Conservation (phyloP, 2,329 filamentous ascomycete genomes). For the Epichloe sylvatica region DNA sequence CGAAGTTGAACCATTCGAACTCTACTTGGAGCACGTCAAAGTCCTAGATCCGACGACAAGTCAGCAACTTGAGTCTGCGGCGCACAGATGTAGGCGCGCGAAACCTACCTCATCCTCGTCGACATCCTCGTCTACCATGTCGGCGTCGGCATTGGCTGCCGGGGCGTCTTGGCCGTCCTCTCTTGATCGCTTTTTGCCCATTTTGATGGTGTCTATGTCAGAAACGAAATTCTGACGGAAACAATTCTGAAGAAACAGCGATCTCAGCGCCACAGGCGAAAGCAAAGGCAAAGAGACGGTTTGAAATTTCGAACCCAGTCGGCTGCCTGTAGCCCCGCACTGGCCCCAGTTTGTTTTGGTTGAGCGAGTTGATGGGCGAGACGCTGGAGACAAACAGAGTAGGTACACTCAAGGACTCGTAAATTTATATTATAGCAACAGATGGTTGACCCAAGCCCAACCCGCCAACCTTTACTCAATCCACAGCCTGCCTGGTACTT, state of each 20-base stretch:
- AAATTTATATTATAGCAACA: too few relatives aligned
- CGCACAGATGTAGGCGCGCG: not conserved
- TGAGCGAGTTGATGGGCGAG: too few relatives aligned
- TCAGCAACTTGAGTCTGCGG: constrained; percentile 1
- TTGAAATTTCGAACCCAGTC: too few relatives aligned
- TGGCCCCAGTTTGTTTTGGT: too few relatives aligned
- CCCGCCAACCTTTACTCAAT: not conserved
- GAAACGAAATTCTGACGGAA: not conserved
- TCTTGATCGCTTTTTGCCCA: constrained; percentile 38
- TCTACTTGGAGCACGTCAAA: constrained; percentile 88
- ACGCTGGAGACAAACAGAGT: too few relatives aligned
- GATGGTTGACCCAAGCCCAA: too few relatives aligned
- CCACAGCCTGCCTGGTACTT: constrained; percentile 1
- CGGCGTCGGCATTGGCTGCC: constrained; percentile 25
- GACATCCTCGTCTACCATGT: constrained; percentile 38
- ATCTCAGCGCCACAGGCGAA: too few relatives aligned
- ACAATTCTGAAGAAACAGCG: too few relatives aligned
- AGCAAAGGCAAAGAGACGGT: too few relatives aligned
- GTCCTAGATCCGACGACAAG: constrained; percentile 39
- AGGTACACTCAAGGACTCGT: too few relatives aligned
- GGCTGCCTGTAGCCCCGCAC: too few relatives aligned
- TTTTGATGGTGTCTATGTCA: constrained; percentile 11
- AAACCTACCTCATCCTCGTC: constrained; percentile 38
- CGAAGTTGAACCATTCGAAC: constrained; percentile 98
- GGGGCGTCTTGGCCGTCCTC: constrained; percentile 32